phyloP scores from a whole-genome alignment of 305 asterid genomes.

The Plantago coronopus region DNA sequence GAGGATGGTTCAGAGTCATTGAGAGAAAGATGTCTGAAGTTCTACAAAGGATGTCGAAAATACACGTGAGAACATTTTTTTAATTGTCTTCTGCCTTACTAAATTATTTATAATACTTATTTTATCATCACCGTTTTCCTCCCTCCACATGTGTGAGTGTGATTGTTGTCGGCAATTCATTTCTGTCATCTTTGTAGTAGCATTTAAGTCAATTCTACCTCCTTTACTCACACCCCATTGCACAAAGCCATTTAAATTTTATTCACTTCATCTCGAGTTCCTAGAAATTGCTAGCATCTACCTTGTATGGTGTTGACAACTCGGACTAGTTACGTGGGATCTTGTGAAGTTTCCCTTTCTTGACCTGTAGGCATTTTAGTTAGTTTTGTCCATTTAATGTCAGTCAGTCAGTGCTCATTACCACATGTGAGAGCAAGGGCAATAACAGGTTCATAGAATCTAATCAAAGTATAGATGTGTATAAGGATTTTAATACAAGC shows the following conservation, averaged over 20 bases:
- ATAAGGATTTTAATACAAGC: not conserved
- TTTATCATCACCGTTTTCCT: not conserved
- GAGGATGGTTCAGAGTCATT: conserved; percentile 93
- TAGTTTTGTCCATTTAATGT: not conserved
- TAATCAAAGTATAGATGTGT: not conserved
- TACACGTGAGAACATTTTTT: conserved; percentile 71
- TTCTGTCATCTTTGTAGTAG: not conserved
- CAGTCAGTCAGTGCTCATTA: not conserved
- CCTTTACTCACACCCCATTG: too few relatives aligned
- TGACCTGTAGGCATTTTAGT: not conserved
- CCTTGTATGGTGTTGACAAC: not conserved
- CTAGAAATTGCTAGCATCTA: not conserved
- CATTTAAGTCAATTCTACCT: too few relatives aligned
- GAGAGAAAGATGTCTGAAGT: conserved; percentile 92
- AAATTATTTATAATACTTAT: too few relatives aligned
- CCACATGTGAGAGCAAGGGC: not conserved
- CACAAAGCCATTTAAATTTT: too few relatives aligned
- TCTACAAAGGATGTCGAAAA: conserved; percentile 96
- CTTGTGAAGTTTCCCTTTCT: not conserved
- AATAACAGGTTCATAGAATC: not conserved
- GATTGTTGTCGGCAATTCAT: not conserved
- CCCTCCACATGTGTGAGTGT: too few relatives aligned
- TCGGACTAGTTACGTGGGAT: not conserved
- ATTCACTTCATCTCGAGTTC: too few relatives aligned
- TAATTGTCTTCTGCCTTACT: conserved; percentile 16